A percentile compares a stretch with the other conserved stretches of the same genome.
phyloP scores from a whole-genome alignment of 2,329 filamentous ascomycete genomes.

The Alternaria sp. region DNA sequence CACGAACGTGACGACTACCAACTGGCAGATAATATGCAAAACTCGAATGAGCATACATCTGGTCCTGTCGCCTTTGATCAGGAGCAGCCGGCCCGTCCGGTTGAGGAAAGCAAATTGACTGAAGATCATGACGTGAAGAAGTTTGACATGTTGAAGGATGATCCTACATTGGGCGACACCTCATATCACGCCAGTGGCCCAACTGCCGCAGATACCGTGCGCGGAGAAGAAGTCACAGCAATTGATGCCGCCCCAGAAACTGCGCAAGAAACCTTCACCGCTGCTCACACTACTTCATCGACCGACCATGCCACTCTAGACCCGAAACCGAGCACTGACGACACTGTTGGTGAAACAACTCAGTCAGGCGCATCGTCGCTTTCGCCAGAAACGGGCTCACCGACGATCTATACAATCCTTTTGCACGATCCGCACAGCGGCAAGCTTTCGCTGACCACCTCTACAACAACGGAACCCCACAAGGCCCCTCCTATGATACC shows the following conservation, averaged over 20 bases:
- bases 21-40: constrained; percentile 33
- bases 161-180: background rate
- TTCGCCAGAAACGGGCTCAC: background rate
- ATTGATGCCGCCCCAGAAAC: background rate
- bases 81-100: constrained; percentile 16
- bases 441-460: constrained; percentile 33
- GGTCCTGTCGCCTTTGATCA: constrained; percentile 33
- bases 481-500: constrained; percentile 27
- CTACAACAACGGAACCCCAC: constrained; percentile 23
- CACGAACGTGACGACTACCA: constrained; percentile 23
- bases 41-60: constrained; percentile 37
- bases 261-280: background rate
- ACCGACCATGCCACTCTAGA: background rate
- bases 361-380: background rate
- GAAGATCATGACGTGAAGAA: background rate
- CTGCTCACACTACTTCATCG: background rate
- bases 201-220: background rate
- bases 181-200: background rate
- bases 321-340: background rate
- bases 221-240: background rate
- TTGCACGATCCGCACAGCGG: constrained; percentile 37
- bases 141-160: constrained; percentile 25
- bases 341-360: background rate
- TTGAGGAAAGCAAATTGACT: background rate
- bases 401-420: constrained; percentile 33